Percentiles rank a stretch among this genome's conserved stretches.
phyloP scores from a whole-genome alignment of 345 rosid genomes.

The Salix udensis region DNA sequence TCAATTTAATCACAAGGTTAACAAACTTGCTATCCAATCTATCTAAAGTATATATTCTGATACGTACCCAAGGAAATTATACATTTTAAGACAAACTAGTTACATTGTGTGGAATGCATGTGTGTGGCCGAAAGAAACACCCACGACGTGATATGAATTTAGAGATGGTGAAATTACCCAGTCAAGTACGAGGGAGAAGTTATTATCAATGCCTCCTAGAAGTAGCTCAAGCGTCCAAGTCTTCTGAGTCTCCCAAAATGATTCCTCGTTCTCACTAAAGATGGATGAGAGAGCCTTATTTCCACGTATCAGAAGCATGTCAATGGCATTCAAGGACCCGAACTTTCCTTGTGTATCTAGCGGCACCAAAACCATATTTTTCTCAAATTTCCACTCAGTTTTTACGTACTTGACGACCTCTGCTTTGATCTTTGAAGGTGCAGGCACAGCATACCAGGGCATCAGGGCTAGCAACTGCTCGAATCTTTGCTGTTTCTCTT shows the following conservation, averaged over 20 bases:
- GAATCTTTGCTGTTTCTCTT: constrained; percentile 22
- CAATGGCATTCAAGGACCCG: constrained; percentile 22
- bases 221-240: constrained; percentile 32
- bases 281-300: constrained; percentile 24
- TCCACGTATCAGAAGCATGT: constrained; percentile 37
- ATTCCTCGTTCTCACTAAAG: constrained; percentile 21
- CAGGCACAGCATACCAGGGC: constrained; percentile 35
- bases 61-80: too few species aligned
- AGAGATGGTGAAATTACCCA: constrained; percentile 24
- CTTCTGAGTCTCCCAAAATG: constrained; percentile 28
- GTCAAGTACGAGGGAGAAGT: not conserved
- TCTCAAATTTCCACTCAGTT: constrained; percentile 28
- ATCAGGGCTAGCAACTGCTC: constrained; percentile 15
- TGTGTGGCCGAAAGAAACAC: too few species aligned
- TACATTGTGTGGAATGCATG: too few species aligned
- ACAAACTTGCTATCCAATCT: too few species aligned
- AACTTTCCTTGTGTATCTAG: constrained; percentile 32
- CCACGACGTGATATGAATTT: too few species aligned
- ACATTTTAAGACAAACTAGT: too few species aligned
- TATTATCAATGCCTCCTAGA: constrained; percentile 24
- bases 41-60: too few species aligned
- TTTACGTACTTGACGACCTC: constrained; percentile 32
- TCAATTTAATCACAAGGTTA: too few species aligned
- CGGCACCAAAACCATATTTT: constrained; percentile 27
- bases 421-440: constrained; percentile 26